Evolutionary conservation across 2,329 filamentous ascomycete species (phyloP).

Genomic region (Claviceps lovelessii): DNA sequence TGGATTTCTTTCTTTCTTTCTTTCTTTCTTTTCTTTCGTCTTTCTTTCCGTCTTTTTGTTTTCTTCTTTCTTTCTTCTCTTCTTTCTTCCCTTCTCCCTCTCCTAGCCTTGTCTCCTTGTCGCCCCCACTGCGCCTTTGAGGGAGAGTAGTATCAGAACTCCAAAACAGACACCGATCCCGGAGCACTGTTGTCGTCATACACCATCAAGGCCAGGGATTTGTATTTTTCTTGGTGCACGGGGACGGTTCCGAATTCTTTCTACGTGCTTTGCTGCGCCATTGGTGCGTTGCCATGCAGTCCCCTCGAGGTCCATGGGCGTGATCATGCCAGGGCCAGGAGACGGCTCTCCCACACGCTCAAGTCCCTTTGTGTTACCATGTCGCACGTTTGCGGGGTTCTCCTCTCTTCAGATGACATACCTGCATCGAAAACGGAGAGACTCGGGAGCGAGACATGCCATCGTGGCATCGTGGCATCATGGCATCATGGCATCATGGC

Average conservation of each 20-base stretch:
- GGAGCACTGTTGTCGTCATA: background rate
- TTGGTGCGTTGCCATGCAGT: background rate
- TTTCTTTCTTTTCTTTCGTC: background rate
- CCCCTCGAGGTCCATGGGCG: background rate
- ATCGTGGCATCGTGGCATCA: background rate
- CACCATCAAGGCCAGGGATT: background rate
- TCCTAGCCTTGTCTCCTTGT: background rate
- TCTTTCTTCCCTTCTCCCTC: background rate
- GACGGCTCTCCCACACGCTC: background rate
- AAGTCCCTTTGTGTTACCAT: background rate
- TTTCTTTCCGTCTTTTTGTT: no score
- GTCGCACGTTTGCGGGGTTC: background rate
- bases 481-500: background rate
- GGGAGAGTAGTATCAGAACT: background rate
- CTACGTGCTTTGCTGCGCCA: background rate
- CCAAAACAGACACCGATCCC: background rate
- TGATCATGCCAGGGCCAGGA: background rate
- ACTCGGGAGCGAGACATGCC: no score
- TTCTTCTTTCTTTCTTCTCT: background rate
- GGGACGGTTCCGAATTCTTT: background rate
- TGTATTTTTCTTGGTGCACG: background rate
- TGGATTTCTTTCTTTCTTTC: background rate
- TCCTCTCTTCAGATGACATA: background rate
- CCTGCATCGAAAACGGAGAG: background rate
- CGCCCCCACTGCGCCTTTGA: background rate